phyloP scores from a whole-genome alignment of 768 basidiomycete genomes.

The Boletus vermiculosoides region DNA sequence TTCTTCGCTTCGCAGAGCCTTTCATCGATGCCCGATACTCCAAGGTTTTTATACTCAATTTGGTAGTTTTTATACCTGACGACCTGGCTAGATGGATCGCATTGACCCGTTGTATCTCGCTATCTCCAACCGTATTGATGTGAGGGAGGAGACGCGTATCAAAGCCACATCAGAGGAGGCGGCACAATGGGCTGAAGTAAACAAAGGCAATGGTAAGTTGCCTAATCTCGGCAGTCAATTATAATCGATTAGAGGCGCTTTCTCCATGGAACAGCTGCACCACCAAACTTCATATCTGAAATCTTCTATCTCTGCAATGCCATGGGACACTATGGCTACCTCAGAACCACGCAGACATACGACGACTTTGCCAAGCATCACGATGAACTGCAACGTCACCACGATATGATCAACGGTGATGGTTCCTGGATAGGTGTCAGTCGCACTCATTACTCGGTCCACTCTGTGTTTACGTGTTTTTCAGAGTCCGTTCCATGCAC shows the following conservation, averaged over 20 bases:
- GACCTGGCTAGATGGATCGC: constrained; percentile 68
- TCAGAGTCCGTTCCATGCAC: constrained; percentile 70
- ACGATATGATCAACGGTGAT: constrained; percentile 74
- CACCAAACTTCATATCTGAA: constrained; percentile 92
- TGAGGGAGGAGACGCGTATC: constrained; percentile 90
- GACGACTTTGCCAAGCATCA: constrained; percentile 71
- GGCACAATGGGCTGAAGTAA: constrained; percentile 60
- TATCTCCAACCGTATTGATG: constrained; percentile 65
- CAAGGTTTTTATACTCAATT: constrained; percentile 52
- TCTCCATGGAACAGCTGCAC: constrained; percentile 41
- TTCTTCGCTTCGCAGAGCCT: constrained; percentile 86
- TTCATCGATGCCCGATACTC: constrained; percentile 91
- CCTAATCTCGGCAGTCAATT: neutral
- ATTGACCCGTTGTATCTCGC: constrained; percentile 85
- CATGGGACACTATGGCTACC: constrained; percentile 85
- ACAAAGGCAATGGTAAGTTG: constrained; percentile 46
- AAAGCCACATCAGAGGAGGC: constrained; percentile 91
- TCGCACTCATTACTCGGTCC: constrained; percentile 4
- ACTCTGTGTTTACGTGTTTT: neutral
- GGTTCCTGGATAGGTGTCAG: constrained; percentile 81
- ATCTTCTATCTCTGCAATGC: constrained; percentile 89
- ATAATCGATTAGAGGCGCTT: neutral
- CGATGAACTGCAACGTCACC: constrained; percentile 73
- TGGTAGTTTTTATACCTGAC: constrained; percentile 5
- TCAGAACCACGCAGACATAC: constrained; percentile 75